Evolutionary conservation across 805 yeast genomes (phyloP), one percentile per base, ranked within the genome.

Genomic region (Starmerella floris): DNA sequence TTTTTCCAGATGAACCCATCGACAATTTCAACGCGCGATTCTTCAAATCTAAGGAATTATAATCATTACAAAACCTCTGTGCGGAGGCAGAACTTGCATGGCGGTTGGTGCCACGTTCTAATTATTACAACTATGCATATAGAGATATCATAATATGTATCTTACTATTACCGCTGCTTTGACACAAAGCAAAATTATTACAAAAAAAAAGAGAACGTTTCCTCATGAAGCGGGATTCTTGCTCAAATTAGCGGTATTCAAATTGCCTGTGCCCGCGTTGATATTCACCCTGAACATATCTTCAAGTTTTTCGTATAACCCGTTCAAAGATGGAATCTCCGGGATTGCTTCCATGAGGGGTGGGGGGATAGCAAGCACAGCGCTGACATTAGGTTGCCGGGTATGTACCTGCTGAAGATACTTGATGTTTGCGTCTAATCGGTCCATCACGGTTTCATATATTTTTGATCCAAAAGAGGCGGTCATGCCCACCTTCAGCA

Each of bases 391-490:
- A 5, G 23, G 5, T 15, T 34, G 23, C 22, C 26, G 41, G 9
- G 26, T 20, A 20, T 35, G 40, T 3, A 40, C 50, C 28, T 41
- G 39, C 8, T 39, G 60, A 43, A 63, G 54, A 41, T 60, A 62
- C 17, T 58, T 51, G 31, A 63, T 45, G 41, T 63, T 63, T 35
- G 57, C 46, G 35, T 63, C 64, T 10, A 63, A 38, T 3, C 67
- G 53, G 30, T 50, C 52, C 57, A 64, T 50, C 36, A 64, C 54
- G 37, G 52, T 42, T 4, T 43, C 34, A 42, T 42, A 57, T 9
- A 43, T 39, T 6, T 39, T 44, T 3, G 51, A 30, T 25, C 43
- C 40, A 1, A 16, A 17, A 8, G 41, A 35, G 3, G 50, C 20
- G 3, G 45, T 4, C 37, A 44, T 38, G 10, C 41, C 39, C 15